A percentile compares a stretch with the other conserved stretches of the same genome.
Evolutionary conservation across 1,284 basidiomycete species (phyloP).

Genomic region (Cryptococcus amylolentus): DNA sequence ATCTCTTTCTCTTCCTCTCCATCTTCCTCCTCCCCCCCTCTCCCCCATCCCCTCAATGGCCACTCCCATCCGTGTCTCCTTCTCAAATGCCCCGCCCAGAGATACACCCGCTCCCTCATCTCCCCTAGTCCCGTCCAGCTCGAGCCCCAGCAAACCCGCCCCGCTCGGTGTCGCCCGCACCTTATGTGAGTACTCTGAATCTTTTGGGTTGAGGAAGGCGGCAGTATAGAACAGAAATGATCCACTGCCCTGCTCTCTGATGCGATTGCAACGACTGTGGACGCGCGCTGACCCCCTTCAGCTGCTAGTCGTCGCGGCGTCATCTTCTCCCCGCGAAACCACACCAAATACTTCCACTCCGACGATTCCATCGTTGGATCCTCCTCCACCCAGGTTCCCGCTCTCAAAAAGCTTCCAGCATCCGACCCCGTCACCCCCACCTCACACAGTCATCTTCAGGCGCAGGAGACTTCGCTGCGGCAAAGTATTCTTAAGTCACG

Average conservation of each 20-base stretch:
- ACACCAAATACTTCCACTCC: slow-evolving; percentile 37
- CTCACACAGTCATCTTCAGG: slow-evolving; percentile 3
- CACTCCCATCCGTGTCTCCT: not conserved
- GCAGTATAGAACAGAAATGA: not conserved
- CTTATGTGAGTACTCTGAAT: slow-evolving; percentile 6
- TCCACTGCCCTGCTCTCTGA: not conserved
- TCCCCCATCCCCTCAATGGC: not conserved
- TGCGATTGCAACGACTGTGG: no score
- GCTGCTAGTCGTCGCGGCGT: slow-evolving; percentile 22
- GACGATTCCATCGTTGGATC: slow-evolving; percentile 30
- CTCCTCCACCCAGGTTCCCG: not conserved
- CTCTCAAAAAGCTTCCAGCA: slow-evolving; percentile 14
- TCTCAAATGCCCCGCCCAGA: not conserved
- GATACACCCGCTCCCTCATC: slow-evolving; percentile 2
- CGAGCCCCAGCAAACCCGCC: slow-evolving; percentile 6
- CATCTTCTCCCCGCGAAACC: slow-evolving; percentile 34
- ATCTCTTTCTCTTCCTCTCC: not conserved
- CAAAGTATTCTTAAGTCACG: slow-evolving; percentile 38
- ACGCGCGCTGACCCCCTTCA: not conserved
- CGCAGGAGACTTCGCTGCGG: slow-evolving; percentile 7
- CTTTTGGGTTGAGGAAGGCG: not conserved
- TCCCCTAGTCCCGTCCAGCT: slow-evolving; percentile 12
- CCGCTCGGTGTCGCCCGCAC: slow-evolving; percentile 16
- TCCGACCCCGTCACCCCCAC: slow-evolving; percentile 15
- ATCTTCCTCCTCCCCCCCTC: not conserved